These are phyloP conservation scores for Sporisorium iseilematis-ciliati DNA, from an alignment of 1,284 basidiomycete genomes.

Conservation along the genomic window DNA sequence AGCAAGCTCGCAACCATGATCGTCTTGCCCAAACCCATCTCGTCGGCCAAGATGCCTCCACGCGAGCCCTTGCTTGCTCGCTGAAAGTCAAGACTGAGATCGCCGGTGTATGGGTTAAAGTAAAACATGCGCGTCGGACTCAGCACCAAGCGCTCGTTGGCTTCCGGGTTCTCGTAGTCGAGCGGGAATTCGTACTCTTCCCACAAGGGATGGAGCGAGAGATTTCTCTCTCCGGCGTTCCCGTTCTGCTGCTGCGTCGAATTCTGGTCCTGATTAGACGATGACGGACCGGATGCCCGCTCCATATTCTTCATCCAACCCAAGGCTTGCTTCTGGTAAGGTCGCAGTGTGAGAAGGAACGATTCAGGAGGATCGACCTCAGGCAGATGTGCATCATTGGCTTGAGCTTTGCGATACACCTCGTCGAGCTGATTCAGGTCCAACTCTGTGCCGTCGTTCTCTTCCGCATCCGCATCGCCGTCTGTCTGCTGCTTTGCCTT, in stretches of 20 bases:
- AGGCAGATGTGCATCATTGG: constrained; percentile 80
- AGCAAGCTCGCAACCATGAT: constrained; percentile 94
- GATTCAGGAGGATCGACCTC: constrained; percentile 85
- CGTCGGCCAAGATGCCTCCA: constrained; percentile 89
- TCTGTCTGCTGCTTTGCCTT: constrained; percentile 35
- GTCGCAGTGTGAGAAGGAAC: constrained; percentile 82
- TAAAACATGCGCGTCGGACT: constrained; percentile 51
- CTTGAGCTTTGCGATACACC: constrained; percentile 76
- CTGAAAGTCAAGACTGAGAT: constrained; percentile 88
- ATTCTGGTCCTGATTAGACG: not conserved
- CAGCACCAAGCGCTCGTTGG: constrained; percentile 42
- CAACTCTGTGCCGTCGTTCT: constrained; percentile 65
- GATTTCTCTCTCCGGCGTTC: constrained; percentile 57
- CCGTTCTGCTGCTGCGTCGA: constrained; percentile 24
- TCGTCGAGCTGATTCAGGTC: constrained; percentile 50
- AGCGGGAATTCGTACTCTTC: constrained; percentile 77
- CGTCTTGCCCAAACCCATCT: constrained; percentile 92
- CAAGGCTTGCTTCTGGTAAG: constrained; percentile 94
- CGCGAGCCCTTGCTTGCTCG: constrained; percentile 81
- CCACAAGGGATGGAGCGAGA: constrained; percentile 89
- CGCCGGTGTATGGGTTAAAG: constrained; percentile 76
- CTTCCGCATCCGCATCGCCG: constrained; percentile 35
- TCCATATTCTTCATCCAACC: constrained; percentile 96
- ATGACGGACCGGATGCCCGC: constrained; percentile 17
- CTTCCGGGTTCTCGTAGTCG: constrained; percentile 52